Conservation (phyloP, 1,139 yeast genomes). For the Sugiyamaella grinbergsii region DNA sequence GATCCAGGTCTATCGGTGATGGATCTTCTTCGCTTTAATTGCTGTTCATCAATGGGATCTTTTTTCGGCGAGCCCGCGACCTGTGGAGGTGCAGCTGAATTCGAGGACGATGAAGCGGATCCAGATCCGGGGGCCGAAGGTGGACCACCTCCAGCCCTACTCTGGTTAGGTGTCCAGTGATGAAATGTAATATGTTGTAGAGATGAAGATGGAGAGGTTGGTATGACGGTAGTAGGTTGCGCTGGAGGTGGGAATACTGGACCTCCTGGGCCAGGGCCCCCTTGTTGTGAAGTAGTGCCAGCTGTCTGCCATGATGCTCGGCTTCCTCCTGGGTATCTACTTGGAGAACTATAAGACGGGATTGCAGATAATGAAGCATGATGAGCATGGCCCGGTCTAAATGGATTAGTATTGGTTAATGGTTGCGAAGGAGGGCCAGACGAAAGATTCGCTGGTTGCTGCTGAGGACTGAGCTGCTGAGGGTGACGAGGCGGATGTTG, state of each 20-base stretch:
- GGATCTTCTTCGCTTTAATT: conserved; percentile 28
- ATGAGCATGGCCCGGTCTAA: conserved; percentile 33
- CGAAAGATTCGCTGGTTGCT: conserved; percentile 21
- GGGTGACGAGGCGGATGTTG: conserved; percentile 24
- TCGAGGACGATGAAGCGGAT: background rate
- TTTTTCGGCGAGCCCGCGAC: conserved; percentile 21
- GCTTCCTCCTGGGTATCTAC: conserved; percentile 20
- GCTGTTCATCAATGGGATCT: conserved; percentile 23
- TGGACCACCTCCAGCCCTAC: conserved; percentile 13
- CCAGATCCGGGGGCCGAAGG: background rate
- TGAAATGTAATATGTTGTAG: conserved; percentile 35
- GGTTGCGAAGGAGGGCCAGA: conserved; percentile 14
- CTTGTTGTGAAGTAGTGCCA: conserved; percentile 6
- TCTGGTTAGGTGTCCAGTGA: conserved; percentile 37
- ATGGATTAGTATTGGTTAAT: conserved; percentile 14
- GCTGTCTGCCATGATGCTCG: conserved; percentile 23
- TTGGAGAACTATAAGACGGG: conserved; percentile 26
- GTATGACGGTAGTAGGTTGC: conserved; percentile 29
- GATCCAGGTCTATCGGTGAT: conserved; percentile 29
- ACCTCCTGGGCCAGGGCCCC: conserved; percentile 14
- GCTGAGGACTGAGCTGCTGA: conserved; percentile 27
- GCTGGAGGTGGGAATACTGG: conserved; percentile 30
- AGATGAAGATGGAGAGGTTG: conserved; percentile 31
- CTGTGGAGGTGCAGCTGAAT: background rate
- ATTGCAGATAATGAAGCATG: conserved; percentile 34